Base-by-base conservation (phyloP, 228 moss, liverwort and hornwort genomes). In the Sphagnum magellanicum region DNA sequence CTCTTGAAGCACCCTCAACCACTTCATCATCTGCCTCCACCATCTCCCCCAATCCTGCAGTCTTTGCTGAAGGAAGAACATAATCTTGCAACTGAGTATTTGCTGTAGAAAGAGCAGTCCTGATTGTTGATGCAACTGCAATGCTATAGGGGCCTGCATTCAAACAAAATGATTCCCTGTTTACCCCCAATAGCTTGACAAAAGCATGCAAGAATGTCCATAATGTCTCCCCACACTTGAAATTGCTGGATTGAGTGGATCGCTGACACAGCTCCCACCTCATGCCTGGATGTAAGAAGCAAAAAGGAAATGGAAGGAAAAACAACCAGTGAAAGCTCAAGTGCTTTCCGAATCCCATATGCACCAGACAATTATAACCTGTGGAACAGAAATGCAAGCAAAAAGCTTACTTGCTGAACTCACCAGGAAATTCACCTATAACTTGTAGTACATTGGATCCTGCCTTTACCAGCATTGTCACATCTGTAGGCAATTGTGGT, bases 1-100 rank as follows among this genome's bases (percentile, higher is more conserved):
- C 83, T 77, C 97, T 84, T 60, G 97, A 90, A 68, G 77, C 84
- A 48, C 91, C 93, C 72, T 91, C 85, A 69, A 91, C 87, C 63
- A 98, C 78, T 82, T 97, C 97, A 76, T 98, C 97, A 79, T 98
- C 97, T 74, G 76, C 76, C 72, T 65, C 71, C 51, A 75, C 48
- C 64, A 60, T 50, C 67, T 77, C 71, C n/a, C 63, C 72, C 74
- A 60, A 73, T 68, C 48, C 69, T 6, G 78, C 65, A 80, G 66
- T 68, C 59, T 17, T 74, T 6, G 14, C 49, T 63, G 70, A 48
- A 52, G 83, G 76, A 72, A 74, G 59, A 61, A 78, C 58, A 61
- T 80, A 81, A 51, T 87, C 83, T 72, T 53, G 65, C 15, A 81
- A 57, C 11, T 76, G 68, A 63, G 65, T 68, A 32, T 74, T 81